These are phyloP conservation scores for Colletotrichum caudatum DNA, from an alignment of 2,329 filamentous ascomycete species.

Conservation along the genomic window DNA sequence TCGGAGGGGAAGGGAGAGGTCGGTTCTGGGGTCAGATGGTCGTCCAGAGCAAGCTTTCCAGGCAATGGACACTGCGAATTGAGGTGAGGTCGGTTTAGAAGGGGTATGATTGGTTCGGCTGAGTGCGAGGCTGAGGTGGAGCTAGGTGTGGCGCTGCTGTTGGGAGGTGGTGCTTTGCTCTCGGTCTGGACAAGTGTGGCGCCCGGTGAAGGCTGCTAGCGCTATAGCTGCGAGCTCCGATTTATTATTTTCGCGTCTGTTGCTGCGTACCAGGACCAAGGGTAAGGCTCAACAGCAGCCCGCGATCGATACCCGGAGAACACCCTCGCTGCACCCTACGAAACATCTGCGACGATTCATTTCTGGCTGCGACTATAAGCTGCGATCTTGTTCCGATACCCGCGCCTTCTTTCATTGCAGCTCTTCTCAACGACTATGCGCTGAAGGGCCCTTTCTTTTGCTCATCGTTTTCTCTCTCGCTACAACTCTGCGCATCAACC, in stretches of 20 bases:
- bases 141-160: not conserved
- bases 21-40: conserved; percentile 45
- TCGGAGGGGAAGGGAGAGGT: conserved; percentile 30
- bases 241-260: conserved; percentile 43
- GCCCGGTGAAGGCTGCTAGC: conserved; percentile 37
- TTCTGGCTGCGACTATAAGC: not conserved
- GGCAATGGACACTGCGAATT: conserved; percentile 46
- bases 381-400: conserved; percentile 26
- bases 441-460: conserved; percentile 9
- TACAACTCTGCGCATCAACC: conserved; percentile 25
- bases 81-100: conserved; percentile 57
- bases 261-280: conserved; percentile 19
- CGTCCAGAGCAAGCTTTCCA: conserved; percentile 37
- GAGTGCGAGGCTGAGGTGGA: conserved; percentile 49
- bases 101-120: conserved; percentile 52
- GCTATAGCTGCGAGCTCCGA: conserved; percentile 38
- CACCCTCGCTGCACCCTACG: not conserved
- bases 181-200: conserved; percentile 39
- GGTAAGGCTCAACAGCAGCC: conserved; percentile 30
- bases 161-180: not conserved
- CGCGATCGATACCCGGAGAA: conserved; percentile 22
- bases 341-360: not conserved
- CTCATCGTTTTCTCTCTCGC: conserved; percentile 28
- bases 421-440: conserved; percentile 18
- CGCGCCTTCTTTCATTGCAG: conserved; percentile 3